Evolutionary conservation across 176 grass and related monocot genomes (phyloP).

Genomic region (Cenchrus purpureus): DNA sequence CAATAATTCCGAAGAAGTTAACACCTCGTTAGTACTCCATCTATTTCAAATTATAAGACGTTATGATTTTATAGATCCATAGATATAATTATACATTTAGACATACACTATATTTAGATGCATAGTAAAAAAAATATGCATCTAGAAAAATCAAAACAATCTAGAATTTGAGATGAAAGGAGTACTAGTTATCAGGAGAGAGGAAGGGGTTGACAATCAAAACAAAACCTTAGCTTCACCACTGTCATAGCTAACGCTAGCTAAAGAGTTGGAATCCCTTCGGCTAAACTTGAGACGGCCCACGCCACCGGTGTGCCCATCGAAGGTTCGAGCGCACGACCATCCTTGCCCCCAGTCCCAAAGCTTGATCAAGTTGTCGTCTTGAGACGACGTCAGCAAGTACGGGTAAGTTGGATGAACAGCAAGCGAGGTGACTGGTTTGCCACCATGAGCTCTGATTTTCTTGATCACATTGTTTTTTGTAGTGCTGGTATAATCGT

Average conservation of each 20-base stretch:
- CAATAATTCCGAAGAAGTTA: no score
- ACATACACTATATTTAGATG: no score
- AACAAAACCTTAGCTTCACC: no score
- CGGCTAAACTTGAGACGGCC: constrained; percentile 55
- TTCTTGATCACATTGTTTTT: background rate
- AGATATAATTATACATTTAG: no score
- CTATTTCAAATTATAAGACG: no score
- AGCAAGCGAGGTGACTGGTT: background rate
- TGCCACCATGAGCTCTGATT: background rate
- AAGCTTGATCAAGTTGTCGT: background rate
- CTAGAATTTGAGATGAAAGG: no score
- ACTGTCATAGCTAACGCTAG: constrained; percentile 25
- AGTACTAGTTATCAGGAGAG: no score
- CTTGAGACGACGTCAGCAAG: background rate
- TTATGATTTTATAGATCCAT: no score
- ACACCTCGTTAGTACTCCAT: no score
- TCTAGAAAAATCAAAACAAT: no score
- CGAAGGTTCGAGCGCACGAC: background rate
- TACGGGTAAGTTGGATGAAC: background rate
- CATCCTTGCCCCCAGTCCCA: background rate
- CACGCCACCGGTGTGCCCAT: constrained; percentile 11
- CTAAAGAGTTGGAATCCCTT: constrained; percentile 59
- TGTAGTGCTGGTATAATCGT: background rate
- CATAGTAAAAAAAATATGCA: no score
- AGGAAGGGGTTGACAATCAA: no score